Base-by-base conservation (phyloP, 441 rosid genomes). In the Heliophila coronopifolia region DNA sequence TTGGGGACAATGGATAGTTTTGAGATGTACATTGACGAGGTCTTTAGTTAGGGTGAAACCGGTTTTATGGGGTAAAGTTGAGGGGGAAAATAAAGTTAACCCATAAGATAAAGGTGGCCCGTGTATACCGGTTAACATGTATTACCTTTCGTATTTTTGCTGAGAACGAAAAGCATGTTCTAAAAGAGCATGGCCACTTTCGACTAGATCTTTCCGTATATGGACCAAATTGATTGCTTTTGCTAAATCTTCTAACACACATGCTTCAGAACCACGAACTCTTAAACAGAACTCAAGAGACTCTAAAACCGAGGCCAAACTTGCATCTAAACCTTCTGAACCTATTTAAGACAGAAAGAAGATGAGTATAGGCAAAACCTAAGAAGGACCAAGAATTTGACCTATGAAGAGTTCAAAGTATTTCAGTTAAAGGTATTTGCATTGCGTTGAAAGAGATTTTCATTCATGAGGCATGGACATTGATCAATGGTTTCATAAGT, bases 191-290 rank as follows among this genome's bases (percentile, higher is more conserved):
- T 69, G 86, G 17, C 97, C 94, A 73, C 94, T 85, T 72, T 84
- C 95, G 53, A 83, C 91, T 24, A 92, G 85, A 77, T 85, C 91
- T 49, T 75, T 76, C 36, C 84, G 77, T 58, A 68, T 68, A 66
- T 92, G 87, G 47, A 87, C 96, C 76, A 81, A 68, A 70, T 84
- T 78, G 58, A 91, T 85, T 57, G 96, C 88, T 63, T 78, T 91
- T 17, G 79, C 86, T 75, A 90, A 61, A 67, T 90, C 95, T 73
- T 87, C 98, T 65, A 91, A 62, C 40, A 91, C 79, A 71, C 84
- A 67, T 51, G 94, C 91, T 74, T 87, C 98, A 30, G 96, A 91
- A 65, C 98, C 98, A 56, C 96, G 87, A 51, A 78, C 84, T 58
- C 76, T 84, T 70, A 84, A 66, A 68, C 95, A 87, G 74, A 87